These are phyloP conservation scores for Beauveria scarabaeidicola DNA, from an alignment of 2,329 filamentous ascomycete genomes.

Conservation along the genomic window DNA sequence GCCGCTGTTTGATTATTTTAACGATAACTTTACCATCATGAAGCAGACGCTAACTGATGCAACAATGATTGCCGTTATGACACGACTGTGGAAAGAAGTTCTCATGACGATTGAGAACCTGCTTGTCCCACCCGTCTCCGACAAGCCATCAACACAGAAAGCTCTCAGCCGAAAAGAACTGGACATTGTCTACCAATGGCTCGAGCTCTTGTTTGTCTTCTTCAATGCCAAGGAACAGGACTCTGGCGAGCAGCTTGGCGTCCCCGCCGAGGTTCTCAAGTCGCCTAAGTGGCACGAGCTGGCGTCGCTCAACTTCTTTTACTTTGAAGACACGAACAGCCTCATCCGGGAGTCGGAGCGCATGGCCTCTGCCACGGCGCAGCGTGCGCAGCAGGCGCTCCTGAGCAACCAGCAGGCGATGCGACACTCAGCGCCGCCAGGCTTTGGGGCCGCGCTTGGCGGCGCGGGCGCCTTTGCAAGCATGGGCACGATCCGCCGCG, in stretches of 20 bases:
- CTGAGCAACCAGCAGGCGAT: constrained; percentile 40
- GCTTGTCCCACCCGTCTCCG: constrained; percentile 85
- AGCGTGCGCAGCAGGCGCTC: constrained; percentile 63
- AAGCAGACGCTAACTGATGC: constrained; percentile 89
- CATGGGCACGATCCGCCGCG: constrained; percentile 56
- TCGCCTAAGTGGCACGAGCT: constrained; percentile 98
- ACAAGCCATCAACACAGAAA: constrained; percentile 83
- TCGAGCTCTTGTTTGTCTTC: constrained; percentile 83
- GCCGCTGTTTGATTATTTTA: constrained; percentile 86
- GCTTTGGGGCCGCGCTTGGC: constrained; percentile 27
- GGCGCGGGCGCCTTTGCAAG: constrained; percentile 46
- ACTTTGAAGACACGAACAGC: constrained; percentile 85
- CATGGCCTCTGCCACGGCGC: constrained; percentile 82
- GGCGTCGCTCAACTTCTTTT: constrained; percentile 95
- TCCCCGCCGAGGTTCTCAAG: constrained; percentile 85
- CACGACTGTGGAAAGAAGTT: constrained; percentile 94
- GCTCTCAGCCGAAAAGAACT: constrained; percentile 80
- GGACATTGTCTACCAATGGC: constrained; percentile 92
- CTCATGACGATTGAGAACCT: constrained; percentile 83
- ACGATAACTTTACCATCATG: constrained; percentile 99
- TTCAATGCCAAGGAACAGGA: constrained; percentile 90
- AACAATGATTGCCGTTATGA: constrained; percentile 99
- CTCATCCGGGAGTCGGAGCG: constrained; percentile 91
- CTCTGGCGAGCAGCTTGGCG: constrained; percentile 70
- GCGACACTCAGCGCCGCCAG: constrained; percentile 60